Conservation (phyloP, 495 filamentous ascomycete genomes). For the Glonium stellatum region DNA sequence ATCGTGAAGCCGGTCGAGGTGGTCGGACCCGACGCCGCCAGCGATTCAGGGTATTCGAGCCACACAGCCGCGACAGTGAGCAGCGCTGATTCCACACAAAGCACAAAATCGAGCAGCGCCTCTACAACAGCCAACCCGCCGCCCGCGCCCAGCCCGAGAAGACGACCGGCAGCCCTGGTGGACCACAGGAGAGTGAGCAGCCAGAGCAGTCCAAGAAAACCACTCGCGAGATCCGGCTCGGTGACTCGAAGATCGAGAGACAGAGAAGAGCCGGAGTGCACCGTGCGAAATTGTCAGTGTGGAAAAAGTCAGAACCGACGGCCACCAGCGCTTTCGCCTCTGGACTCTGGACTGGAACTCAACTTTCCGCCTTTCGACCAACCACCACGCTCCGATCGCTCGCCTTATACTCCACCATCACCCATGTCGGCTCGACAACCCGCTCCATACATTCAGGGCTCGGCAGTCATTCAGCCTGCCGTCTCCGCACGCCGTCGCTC, state of each 20-base stretch:
- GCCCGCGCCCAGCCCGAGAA: constrained; percentile 12
- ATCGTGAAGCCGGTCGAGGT: constrained; percentile 17
- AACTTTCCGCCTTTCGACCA: constrained; percentile 22
- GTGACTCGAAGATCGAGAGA: neutral
- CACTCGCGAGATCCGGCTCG: constrained; percentile 14
- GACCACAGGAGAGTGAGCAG: constrained; percentile 8
- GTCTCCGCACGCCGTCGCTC: constrained; percentile 11
- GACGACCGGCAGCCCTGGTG: constrained; percentile 13
- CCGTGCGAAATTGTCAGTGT: constrained; percentile 25
- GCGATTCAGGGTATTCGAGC: constrained; percentile 62
- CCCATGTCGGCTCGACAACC: constrained; percentile 14
- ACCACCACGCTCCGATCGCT: constrained; percentile 15
- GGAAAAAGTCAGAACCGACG: constrained; percentile 7
- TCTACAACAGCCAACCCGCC: constrained; percentile 9
- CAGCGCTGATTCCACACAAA: constrained; percentile 49
- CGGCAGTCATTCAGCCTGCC: constrained; percentile 20
- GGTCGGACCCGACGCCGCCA: constrained; percentile 42
- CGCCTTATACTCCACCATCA: constrained; percentile 10
- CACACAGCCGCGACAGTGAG: constrained; percentile 51
- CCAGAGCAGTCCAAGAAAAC: constrained; percentile 23
- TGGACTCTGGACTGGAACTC: constrained; percentile 20
- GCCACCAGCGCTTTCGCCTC: neutral
- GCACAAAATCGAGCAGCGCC: constrained; percentile 21
- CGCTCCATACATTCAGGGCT: constrained; percentile 12
- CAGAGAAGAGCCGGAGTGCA: constrained; percentile 23